Evolutionary conservation across 768 basidiomycete genomes (phyloP).

Genomic region (Flagelloscypha sp.): DNA sequence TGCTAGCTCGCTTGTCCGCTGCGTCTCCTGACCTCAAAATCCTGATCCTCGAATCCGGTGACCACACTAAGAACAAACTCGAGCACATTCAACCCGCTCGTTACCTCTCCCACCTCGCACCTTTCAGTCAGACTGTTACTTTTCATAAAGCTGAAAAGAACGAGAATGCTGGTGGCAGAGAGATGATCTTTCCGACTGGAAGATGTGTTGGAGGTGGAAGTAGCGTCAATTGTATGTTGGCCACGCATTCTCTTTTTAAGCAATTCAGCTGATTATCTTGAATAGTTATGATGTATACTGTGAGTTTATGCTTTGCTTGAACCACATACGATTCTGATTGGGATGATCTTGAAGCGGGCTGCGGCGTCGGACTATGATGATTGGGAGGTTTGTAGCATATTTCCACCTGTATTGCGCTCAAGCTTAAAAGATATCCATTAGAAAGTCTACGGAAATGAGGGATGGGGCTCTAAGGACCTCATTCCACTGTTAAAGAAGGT

Average conservation of each 20-base stretch:
- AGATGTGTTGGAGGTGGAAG: constrained; percentile 57
- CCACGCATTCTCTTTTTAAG: too few species aligned
- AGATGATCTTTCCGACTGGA: constrained; percentile 33
- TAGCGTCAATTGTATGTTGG: constrained; percentile 46
- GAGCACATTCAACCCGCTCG: constrained; percentile 48
- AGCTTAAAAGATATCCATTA: not conserved
- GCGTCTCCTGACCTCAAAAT: constrained; percentile 49
- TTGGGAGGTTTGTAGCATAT: constrained; percentile 31
- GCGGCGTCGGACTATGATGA: constrained; percentile 59
- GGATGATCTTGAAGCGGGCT: constrained; percentile 49
- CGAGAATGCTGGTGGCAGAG: constrained; percentile 34
- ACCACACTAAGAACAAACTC: constrained; percentile 36
- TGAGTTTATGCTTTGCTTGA: too few species aligned
- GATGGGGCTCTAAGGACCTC: constrained; percentile 52
- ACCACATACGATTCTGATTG: too few species aligned
- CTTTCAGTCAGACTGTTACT: constrained; percentile 33
- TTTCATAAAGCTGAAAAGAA: constrained; percentile 37
- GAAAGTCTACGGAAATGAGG: constrained; percentile 38
- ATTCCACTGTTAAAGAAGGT: constrained; percentile 56
- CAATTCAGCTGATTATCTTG: too few species aligned
- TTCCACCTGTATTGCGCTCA: not conserved
- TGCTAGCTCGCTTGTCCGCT: constrained; percentile 38
- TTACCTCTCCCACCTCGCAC: constrained; percentile 33
- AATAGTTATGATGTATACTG: too few species aligned
- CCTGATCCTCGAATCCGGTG: constrained; percentile 53